Base-by-base conservation (phyloP, 257 asterid genomes). In the Primulina huaijiensis region DNA sequence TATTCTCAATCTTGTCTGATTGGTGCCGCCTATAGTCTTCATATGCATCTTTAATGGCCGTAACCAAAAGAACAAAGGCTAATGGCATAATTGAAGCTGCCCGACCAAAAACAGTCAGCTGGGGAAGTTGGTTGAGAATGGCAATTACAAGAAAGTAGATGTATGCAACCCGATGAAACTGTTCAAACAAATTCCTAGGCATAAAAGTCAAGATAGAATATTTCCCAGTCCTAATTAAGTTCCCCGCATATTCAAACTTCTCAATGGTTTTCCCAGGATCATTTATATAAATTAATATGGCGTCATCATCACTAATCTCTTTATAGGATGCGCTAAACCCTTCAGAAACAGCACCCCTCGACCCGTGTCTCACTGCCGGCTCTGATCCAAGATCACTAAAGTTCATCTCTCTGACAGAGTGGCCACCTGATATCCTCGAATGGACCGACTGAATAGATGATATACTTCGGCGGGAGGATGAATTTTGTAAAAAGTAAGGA, bases 121-220 rank as follows among this genome's bases (percentile, higher is more conserved):
- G 97, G 20, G 99, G 99, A 50, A 94, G 85, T 85, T 94, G 99
- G 72, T 94, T 94, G 80, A 94, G 96, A 70, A 91, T 72, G 40
- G 96, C 99, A 77, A 94, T 94, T 46, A 81, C 97, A 27, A 94
- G 92, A 81, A 94, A 94, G 79, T 94, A 94, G 1, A 94, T 65
- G 69, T 94, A 94, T 56, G 99, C 99, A 64, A 94, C 89, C 75
- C 99, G 89, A 73, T 84, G 99, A 79, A 94, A 94, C 88, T 94
- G 99, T 68, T 91, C 97, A 52, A 89, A 94, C 78, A 94, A 72
- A 82, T 94, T 94, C 30, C 86, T 79, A 17, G 99, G 99, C 87
- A 94, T 77, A 91, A 94, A 94, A 8, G 96, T 89, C 65, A 94
- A 46, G 65, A 89, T n/a, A 8, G 96, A 86, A 69, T 94, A 94